phyloP scores from a whole-genome alignment of 371 early-diverging fungal genomes.

The Actinomortierella ambigua region DNA sequence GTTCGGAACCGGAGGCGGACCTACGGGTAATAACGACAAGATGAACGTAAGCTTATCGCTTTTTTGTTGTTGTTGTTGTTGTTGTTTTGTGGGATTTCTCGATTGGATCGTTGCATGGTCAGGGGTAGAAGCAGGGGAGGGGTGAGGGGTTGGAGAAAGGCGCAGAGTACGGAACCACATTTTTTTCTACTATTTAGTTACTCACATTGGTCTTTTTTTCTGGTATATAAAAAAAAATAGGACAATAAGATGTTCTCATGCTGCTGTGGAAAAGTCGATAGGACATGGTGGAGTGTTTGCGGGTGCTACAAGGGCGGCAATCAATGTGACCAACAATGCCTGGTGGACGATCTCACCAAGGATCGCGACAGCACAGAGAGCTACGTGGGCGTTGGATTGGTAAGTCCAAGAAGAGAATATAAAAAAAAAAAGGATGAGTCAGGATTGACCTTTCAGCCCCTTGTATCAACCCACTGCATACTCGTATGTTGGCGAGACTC shows the following conservation, averaged over 20 bases:
- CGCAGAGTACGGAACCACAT: neutral
- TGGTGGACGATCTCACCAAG: constrained; percentile 13
- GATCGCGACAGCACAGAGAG: constrained; percentile 19
- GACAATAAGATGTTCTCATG: constrained; percentile 95
- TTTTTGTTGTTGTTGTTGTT: neutral
- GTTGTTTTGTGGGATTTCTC: no score
- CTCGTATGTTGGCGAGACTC: no score
- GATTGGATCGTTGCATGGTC: no score
- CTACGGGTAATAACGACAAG: constrained; percentile 69
- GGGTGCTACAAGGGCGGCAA: constrained; percentile 65
- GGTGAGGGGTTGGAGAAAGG: no score
- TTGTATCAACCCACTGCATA: no score
- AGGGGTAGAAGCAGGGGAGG: no score
- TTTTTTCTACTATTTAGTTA: neutral
- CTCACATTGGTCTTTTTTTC: neutral
- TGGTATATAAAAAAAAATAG: constrained; percentile 31
- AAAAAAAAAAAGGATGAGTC: no score
- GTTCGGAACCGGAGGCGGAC: constrained; percentile 66
- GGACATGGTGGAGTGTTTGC: constrained; percentile 82
- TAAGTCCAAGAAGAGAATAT: constrained; percentile 11
- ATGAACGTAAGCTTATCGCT: constrained; percentile 56
- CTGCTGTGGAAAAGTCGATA: constrained; percentile 89
- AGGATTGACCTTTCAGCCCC: no score
- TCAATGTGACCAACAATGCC: constrained; percentile 22
- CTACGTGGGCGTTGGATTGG: constrained; percentile 15